These are phyloP conservation scores for Claviceps pusilla DNA, from an alignment of 2,329 filamentous ascomycete genomes.

Conservation along the genomic window DNA sequence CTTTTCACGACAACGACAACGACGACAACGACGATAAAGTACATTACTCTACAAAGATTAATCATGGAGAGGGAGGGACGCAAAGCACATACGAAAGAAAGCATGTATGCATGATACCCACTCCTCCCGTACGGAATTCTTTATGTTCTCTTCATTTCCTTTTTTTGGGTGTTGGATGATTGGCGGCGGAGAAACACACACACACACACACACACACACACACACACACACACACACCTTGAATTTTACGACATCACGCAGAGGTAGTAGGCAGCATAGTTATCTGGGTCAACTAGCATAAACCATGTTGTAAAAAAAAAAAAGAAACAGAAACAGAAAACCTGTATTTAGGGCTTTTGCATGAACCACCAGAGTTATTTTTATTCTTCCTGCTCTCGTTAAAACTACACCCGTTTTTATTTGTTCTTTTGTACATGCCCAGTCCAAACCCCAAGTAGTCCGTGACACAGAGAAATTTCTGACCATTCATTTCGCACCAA, in stretches of 20 bases:
- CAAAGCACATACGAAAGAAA: not conserved
- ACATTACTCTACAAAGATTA: not conserved
- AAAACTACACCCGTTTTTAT: constrained; percentile 5
- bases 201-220: not conserved
- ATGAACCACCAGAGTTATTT: constrained; percentile 15
- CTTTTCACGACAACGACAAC: not conserved
- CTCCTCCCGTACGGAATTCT: not conserved
- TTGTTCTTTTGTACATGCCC: constrained; percentile 11
- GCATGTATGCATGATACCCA: constrained; percentile 5
- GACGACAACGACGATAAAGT: not conserved
- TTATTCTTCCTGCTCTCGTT: constrained; percentile 3
- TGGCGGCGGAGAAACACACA: no score
- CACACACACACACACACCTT: not conserved
- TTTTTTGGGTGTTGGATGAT: not conserved
- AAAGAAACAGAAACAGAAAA: no score
- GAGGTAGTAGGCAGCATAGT: not conserved
- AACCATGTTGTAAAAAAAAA: not conserved
- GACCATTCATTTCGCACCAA: constrained; percentile 3
- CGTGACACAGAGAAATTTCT: constrained; percentile 6
- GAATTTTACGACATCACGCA: not conserved
- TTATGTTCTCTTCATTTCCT: not conserved
- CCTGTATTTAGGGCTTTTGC: constrained; percentile 10
- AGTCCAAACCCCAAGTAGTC: constrained; percentile 6
- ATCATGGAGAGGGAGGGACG: not conserved
- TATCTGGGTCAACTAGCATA: not conserved